A percentile compares a stretch with the other conserved stretches of the same genome.
phyloP scores from a whole-genome alignment of 345 rosid species.

The Citrus sp. region DNA sequence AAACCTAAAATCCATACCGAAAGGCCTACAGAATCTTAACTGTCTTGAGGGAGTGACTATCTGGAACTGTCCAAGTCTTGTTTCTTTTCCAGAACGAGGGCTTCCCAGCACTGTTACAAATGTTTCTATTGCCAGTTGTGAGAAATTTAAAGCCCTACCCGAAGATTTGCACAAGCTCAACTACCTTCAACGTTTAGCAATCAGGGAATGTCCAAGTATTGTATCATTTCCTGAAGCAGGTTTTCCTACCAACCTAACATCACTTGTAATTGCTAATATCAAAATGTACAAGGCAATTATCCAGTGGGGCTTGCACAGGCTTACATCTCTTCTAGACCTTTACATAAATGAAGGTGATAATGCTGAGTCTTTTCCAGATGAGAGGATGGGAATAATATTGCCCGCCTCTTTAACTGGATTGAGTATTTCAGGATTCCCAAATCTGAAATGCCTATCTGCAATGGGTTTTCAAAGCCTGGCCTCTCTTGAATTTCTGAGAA shows the following conservation, averaged over 20 bases:
- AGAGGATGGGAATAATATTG: neutral
- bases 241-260: neutral
- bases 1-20: neutral
- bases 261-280: neutral
- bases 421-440: neutral
- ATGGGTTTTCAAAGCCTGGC: neutral
- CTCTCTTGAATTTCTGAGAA: neutral
- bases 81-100: neutral
- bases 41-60: neutral
- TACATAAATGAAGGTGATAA: neutral
- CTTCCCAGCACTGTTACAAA: neutral
- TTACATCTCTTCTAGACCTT: neutral
- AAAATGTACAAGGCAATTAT: neutral
- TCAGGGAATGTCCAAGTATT: neutral
- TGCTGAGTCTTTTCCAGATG: neutral
- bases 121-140: neutral
- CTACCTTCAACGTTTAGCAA: neutral
- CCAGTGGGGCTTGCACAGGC: neutral
- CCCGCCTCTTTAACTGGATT: neutral
- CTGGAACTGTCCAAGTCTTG: neutral
- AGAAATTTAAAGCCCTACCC: neutral
- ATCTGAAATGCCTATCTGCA: neutral
- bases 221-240: neutral
- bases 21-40: neutral
- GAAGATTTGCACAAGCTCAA: neutral